These are phyloP conservation scores for Bruguiera sexangula DNA, from an alignment of 345 rosid species.

Conservation along the genomic window DNA sequence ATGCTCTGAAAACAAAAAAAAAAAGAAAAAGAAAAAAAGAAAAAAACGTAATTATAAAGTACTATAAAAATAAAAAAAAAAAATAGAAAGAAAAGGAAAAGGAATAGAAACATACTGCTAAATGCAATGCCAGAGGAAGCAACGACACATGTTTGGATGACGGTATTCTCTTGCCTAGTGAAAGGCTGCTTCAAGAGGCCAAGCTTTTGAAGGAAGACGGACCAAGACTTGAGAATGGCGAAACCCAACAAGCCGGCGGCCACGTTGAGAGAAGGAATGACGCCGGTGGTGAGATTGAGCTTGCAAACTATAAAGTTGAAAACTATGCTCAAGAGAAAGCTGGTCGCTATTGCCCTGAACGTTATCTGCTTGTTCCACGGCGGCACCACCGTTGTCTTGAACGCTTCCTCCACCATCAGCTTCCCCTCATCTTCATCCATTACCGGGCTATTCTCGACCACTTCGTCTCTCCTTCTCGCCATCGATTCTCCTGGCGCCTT, in stretches of 20 bases:
- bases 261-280: slow-evolving; percentile 61
- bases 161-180: slow-evolving; percentile 83
- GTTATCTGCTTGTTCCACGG: slow-evolving; percentile 59
- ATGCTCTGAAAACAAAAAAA: not conserved
- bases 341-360: slow-evolving; percentile 41
- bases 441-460: not conserved
- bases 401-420: slow-evolving; percentile 35
- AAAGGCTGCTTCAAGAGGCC: slow-evolving; percentile 70
- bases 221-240: slow-evolving; percentile 43
- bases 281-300: slow-evolving; percentile 65
- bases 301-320: slow-evolving; percentile 72
- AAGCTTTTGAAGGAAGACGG: slow-evolving; percentile 35
- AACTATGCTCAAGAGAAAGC: slow-evolving; percentile 43
- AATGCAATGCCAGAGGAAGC: slow-evolving; percentile 96
- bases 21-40: not conserved
- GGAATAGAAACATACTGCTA: slow-evolving; percentile 54
- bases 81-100: not conserved
- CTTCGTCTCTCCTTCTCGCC: slow-evolving; percentile 5
- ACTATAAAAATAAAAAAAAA: not conserved
- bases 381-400: slow-evolving; percentile 38
- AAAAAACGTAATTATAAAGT: not conserved
- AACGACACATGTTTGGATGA: slow-evolving; percentile 81
- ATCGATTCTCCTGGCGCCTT: not conserved
- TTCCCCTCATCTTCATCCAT: not conserved
- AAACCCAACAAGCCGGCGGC: slow-evolving; percentile 65